These are phyloP conservation scores for Phytomonas serpens DNA, from an alignment of 208 protist species.

Conservation along the genomic window DNA sequence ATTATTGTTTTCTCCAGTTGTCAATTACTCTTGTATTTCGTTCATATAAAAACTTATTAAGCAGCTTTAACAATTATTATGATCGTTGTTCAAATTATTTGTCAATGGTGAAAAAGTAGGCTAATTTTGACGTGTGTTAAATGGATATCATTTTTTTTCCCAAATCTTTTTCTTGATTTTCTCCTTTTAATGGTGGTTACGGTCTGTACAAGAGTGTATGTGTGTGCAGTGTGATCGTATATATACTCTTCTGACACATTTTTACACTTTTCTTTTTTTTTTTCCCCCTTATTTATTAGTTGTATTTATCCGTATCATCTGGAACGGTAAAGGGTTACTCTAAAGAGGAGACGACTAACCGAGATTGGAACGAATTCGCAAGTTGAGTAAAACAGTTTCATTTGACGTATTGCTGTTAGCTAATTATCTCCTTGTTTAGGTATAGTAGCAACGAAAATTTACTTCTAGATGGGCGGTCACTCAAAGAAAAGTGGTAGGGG, in stretches of 20 bases:
- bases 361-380: neutral
- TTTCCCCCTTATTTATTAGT: slow-evolving; percentile 13
- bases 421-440: neutral
- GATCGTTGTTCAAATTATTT: neutral
- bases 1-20: neutral
- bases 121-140: neutral
- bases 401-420: neutral
- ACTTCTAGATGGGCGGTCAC: slow-evolving; percentile 62
- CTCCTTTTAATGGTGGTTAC: neutral
- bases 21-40: neutral
- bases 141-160: neutral
- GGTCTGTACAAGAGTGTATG: neutral
- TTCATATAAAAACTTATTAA: neutral
- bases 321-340: neutral
- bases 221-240: neutral
- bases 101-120: neutral
- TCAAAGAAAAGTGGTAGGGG: slow-evolving; percentile 82
- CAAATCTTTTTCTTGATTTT: neutral
- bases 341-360: neutral
- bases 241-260: slow-evolving; percentile 2
- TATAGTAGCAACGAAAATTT: neutral
- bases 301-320: slow-evolving; percentile 10
- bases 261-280: slow-evolving; percentile 10
- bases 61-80: neutral
- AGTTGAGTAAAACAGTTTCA: neutral